Base-by-base conservation (phyloP, 73 alveolate species). In the Symbiodinium pilosum region DNA sequence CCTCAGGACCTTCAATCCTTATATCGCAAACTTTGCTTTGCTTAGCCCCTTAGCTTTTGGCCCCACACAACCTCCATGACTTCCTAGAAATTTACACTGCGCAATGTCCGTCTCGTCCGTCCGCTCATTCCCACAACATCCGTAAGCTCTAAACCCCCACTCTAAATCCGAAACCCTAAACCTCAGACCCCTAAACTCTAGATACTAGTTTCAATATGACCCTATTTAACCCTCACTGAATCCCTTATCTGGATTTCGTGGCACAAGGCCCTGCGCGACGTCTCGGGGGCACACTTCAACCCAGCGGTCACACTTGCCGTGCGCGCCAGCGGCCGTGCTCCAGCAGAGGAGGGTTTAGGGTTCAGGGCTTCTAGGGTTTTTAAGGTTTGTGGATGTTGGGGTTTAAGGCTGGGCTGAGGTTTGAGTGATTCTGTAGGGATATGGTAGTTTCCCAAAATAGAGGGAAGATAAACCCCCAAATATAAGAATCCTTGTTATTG, bases 261-360 rank as follows among this genome's bases (percentile, higher is more conserved):
- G n/a, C n/a, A n/a, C 39, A n/a, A 87, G 94, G 94, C 94, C 64
- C 32, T 87, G 43, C 94, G 94, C 0, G 94, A 87, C 64, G 94
- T 87, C 59, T 87, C 94, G 3, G 94, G 94, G 28, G 94, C 94
- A 20, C 94, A 87, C 84, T 87, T 87, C 84, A 87, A 87, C 59
- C 94, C 94, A 20, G 94, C 94, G 9, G 94, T 87, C 34, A 87
- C 94, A 42, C 56, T 87, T 54, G 94, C 94, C 0, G 94, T 87
- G 94, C 94, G 94, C n/a, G 39, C 84, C 2, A 87, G 94, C 32
- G 94, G 94, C 84, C 51, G 94, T 32, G 4, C 59, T 59, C 94
- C 94, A 32, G 94, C 94, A 38, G 94, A 87, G 94, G 94, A 30
- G 40, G 24, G 42, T 3, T 0, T n/a, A 26, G 11, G 77, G 32